These are phyloP conservation scores for Fonsecaea monophora DNA, from an alignment of 2,329 filamentous ascomycete species.

Conservation along the genomic window DNA sequence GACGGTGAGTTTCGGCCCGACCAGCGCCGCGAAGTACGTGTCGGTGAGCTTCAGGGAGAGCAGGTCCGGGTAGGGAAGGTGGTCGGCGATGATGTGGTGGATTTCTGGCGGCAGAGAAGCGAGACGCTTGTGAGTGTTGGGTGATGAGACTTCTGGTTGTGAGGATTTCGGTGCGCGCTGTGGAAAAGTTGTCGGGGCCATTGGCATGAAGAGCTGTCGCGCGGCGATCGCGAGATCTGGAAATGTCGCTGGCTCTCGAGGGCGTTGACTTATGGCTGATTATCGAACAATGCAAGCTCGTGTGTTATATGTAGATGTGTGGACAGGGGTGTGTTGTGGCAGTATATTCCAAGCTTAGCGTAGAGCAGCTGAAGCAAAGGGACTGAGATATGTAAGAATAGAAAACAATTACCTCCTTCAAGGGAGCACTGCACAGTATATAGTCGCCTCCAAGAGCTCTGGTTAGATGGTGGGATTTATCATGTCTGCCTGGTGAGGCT, in stretches of 20 bases:
- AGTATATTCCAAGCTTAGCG: neutral
- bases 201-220: neutral
- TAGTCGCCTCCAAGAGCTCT: neutral
- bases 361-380: neutral
- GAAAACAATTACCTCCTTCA: neutral
- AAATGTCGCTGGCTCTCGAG: neutral
- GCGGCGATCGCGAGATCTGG: neutral
- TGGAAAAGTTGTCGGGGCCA: neutral
- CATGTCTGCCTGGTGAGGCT: constrained; percentile 24
- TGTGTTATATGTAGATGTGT: too few relatives aligned
- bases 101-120: constrained; percentile 45
- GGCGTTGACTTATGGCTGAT: too few relatives aligned
- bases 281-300: too few relatives aligned
- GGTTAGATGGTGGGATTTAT: constrained; percentile 46
- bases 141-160: neutral
- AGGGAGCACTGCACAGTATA: neutral
- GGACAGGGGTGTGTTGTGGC: too few relatives aligned
- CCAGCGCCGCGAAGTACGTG: constrained; percentile 37
- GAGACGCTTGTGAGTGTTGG: constrained; percentile 53
- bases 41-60: constrained; percentile 42
- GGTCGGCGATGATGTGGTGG: constrained; percentile 40
- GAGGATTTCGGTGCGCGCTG: neutral
- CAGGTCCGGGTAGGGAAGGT: constrained; percentile 42
- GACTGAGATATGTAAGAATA: too few relatives aligned
- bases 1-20: constrained; percentile 17